phyloP scores from a whole-genome alignment of 108 stramenopile species.

The Stephanodiscus minutulus region DNA sequence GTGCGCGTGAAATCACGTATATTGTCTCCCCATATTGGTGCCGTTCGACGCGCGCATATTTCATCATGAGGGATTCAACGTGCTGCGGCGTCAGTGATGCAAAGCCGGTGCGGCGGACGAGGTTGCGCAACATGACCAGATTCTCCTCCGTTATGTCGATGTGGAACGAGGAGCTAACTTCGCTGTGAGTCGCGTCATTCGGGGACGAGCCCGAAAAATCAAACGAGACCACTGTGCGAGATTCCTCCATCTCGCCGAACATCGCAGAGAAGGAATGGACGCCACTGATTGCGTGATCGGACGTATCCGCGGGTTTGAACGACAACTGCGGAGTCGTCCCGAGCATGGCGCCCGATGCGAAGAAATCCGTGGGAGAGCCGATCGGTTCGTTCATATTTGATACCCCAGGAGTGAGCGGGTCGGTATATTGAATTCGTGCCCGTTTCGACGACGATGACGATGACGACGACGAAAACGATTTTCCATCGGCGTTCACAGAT shows the following conservation, averaged over 20 bases:
- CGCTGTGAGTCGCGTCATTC: neutral
- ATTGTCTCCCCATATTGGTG: slow-evolving; percentile 26
- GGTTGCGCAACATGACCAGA: slow-evolving; percentile 59
- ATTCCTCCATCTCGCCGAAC: slow-evolving; percentile 49
- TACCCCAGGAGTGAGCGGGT: slow-evolving; percentile 19
- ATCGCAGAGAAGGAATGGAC: slow-evolving; percentile 46
- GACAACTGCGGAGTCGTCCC: slow-evolving; percentile 26
- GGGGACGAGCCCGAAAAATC: slow-evolving; percentile 69
- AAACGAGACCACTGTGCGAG: slow-evolving; percentile 75
- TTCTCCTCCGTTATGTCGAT: slow-evolving; percentile 86
- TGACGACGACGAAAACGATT: slow-evolving; percentile 9
- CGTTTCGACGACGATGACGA: slow-evolving; percentile 31
- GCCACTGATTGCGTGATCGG: neutral
- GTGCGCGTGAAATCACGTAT: slow-evolving; percentile 42
- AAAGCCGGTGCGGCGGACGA: slow-evolving; percentile 73
- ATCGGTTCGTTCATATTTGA: slow-evolving; percentile 26
- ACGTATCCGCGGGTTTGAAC: slow-evolving; percentile 7
- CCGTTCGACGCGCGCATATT: slow-evolving; percentile 31
- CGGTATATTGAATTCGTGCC: slow-evolving; percentile 13
- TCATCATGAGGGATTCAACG: slow-evolving; percentile 63
- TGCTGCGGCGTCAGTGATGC: slow-evolving; percentile 52
- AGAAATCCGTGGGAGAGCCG: slow-evolving; percentile 43
- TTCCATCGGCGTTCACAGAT: neutral
- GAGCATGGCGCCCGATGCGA: slow-evolving; percentile 33
- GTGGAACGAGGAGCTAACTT: slow-evolving; percentile 34